These are phyloP conservation scores for Syncephalastrum racemosum DNA, from an alignment of 371 early-diverging fungal species.

Conservation along the genomic window DNA sequence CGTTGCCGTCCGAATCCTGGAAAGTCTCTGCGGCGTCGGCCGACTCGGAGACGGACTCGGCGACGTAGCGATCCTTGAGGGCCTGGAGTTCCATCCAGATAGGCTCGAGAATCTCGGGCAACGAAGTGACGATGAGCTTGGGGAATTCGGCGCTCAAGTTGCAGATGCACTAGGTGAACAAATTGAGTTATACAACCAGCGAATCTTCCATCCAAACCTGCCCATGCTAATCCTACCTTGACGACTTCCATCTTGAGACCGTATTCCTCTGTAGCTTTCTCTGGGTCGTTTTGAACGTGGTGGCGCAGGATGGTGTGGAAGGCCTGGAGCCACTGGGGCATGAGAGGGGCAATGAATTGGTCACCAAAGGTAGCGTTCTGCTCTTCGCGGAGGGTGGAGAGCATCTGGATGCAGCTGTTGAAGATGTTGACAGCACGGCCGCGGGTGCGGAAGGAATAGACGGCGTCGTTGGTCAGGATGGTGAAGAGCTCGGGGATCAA, in stretches of 20 bases:
- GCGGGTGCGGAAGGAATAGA: conserved; percentile 70
- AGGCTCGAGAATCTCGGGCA: conserved; percentile 57
- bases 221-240: conserved; percentile 38
- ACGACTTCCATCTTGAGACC: conserved; percentile 73
- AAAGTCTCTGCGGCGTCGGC: conserved; percentile 52
- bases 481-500: conserved; percentile 82
- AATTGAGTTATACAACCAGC: too few species aligned
- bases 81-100: conserved; percentile 67
- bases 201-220: conserved; percentile 1
- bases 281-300: conserved; percentile 48
- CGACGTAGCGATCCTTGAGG: conserved; percentile 55
- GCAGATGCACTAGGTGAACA: conserved; percentile 51
- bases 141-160: conserved; percentile 62
- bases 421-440: conserved; percentile 81
- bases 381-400: conserved; percentile 75
- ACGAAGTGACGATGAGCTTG: conserved; percentile 49
- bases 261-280: conserved; percentile 57
- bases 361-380: conserved; percentile 65
- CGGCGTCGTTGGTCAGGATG: conserved; percentile 63
- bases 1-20: conserved; percentile 80
- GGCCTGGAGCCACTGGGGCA: conserved; percentile 77
- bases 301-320: conserved; percentile 66
- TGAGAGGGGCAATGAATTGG: conserved; percentile 70
- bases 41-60: conserved; percentile 58
- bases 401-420: conserved; percentile 80